These are phyloP conservation scores for Talaromyces adpressus DNA, from an alignment of 495 filamentous ascomycete genomes.

Conservation along the genomic window DNA sequence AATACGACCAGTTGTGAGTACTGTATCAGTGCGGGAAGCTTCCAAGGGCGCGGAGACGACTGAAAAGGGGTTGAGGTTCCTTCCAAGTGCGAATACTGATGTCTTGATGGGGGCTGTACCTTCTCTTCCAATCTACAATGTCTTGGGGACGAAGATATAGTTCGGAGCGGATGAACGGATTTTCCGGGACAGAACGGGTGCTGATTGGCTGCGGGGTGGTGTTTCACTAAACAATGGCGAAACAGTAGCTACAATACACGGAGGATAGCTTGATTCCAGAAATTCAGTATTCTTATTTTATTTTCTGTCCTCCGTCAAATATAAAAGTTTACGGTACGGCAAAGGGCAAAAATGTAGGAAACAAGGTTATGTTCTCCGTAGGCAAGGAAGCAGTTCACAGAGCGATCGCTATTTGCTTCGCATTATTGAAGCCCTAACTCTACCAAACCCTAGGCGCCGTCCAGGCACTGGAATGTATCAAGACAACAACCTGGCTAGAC, in stretches of 20 bases:
- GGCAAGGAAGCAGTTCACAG: background rate
- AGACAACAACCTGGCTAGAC: background rate
- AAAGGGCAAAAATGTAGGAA: background rate
- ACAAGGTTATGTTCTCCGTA: background rate
- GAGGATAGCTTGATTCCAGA: background rate
- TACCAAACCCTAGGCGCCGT: background rate
- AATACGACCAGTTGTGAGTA: no score
- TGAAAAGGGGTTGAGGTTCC: conserved; percentile 41
- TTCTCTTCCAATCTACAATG: conserved; percentile 21
- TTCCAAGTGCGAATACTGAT: conserved; percentile 22
- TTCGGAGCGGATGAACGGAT: background rate
- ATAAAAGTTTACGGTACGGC: no score
- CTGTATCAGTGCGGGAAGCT: conserved; percentile 34
- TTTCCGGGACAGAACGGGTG: background rate
- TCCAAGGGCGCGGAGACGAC: conserved; percentile 29
- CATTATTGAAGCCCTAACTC: conserved; percentile 1
- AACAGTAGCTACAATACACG: background rate
- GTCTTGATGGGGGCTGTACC: conserved; percentile 25
- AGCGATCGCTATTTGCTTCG: background rate
- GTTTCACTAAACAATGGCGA: conserved; percentile 3
- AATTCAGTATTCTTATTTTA: background rate
- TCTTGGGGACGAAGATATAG: background rate
- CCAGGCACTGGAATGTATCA: background rate
- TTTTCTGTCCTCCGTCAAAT: background rate
- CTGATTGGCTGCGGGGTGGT: background rate